Percentiles rank a stretch among this genome's conserved stretches.
phyloP scores from a whole-genome alignment of 2,329 filamentous ascomycete genomes.

The Trichothecium sympodiale region DNA sequence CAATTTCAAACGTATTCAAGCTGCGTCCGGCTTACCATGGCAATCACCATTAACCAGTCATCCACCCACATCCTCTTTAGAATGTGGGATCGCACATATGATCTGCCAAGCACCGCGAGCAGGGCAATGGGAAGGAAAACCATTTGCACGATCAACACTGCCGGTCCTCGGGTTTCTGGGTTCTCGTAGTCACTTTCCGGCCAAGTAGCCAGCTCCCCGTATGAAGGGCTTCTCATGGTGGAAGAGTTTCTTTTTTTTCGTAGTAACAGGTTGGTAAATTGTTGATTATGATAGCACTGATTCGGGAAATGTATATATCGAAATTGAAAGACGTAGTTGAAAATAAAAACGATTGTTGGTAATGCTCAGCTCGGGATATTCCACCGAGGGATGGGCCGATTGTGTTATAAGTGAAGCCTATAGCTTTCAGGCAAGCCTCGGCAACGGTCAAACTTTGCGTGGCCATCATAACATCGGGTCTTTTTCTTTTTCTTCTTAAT shows the following conservation, averaged over 20 bases:
- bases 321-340: too few species aligned
- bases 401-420: too few species aligned
- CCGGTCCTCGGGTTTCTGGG: conserved; percentile 24
- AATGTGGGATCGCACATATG: conserved; percentile 24
- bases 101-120: conserved; percentile 20
- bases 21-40: conserved; percentile 17
- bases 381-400: too few species aligned
- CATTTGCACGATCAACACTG: conserved; percentile 24
- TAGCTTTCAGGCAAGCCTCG: too few species aligned
- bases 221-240: conserved; percentile 24
- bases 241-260: conserved; percentile 2
- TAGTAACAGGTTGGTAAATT: too few species aligned
- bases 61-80: conserved; percentile 23
- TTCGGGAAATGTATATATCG: too few species aligned
- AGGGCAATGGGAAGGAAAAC: conserved; percentile 22
- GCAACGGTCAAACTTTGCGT: too few species aligned
- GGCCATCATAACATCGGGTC: too few species aligned
- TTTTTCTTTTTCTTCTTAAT: too few species aligned
- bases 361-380: too few species aligned
- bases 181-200: conserved; percentile 24
- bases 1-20: conserved; percentile 1
- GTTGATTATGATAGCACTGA: too few species aligned
- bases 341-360: too few species aligned
- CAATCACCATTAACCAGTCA: conserved; percentile 30
- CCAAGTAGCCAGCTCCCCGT: conserved; percentile 23